Evolutionary conservation across 2,329 filamentous ascomycete genomes (phyloP).

Genomic region (Cladophialophora psammophila): DNA sequence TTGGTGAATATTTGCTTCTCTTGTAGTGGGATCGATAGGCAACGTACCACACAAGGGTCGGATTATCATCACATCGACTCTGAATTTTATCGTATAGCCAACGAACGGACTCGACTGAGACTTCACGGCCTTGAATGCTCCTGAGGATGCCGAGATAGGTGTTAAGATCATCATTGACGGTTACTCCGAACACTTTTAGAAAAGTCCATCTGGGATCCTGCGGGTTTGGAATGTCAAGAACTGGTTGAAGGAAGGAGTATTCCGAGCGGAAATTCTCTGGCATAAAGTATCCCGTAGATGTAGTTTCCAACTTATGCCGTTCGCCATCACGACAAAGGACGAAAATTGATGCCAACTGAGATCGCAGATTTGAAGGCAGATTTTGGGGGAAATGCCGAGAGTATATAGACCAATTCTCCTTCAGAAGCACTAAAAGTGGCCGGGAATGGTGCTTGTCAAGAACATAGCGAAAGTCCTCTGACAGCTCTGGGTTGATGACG

Average conservation of each 20-base stretch:
- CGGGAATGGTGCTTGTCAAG: neutral
- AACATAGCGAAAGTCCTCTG: neutral
- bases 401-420: neutral
- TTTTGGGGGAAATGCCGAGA: neutral
- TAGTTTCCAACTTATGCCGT: neutral
- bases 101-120: neutral
- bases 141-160: neutral
- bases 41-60: neutral
- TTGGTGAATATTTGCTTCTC: neutral
- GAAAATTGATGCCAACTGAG: neutral
- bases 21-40: neutral
- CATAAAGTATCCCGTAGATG: neutral
- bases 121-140: neutral
- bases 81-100: neutral
- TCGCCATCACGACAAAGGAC: neutral
- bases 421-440: neutral
- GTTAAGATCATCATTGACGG: neutral
- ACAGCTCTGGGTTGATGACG: neutral
- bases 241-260: neutral
- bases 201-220: neutral
- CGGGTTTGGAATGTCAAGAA: neutral
- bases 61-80: neutral
- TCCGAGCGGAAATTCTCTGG: neutral
- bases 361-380: neutral
- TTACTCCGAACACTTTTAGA: neutral